phyloP scores from a whole-genome alignment of 331 rosid genomes.

The Pyracantha coccinea region DNA sequence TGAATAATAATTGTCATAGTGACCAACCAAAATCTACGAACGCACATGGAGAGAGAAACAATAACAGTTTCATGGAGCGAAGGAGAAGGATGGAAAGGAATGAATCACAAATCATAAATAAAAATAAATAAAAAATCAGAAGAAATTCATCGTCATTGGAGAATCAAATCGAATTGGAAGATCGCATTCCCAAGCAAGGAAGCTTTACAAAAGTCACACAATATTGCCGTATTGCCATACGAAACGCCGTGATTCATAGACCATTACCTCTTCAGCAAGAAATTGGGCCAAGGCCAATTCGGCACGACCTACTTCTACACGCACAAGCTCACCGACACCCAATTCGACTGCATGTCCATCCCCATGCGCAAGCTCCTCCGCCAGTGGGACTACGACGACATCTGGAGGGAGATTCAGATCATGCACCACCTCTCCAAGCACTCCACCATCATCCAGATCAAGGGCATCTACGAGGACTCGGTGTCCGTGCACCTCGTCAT shows the following conservation, averaged over 20 bases:
- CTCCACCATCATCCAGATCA: constrained; percentile 56
- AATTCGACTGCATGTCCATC: constrained; percentile 69
- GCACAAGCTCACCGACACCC: constrained; percentile 39
- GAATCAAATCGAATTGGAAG: not conserved
- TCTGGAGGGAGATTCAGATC: constrained; percentile 91
- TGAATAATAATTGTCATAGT: not conserved
- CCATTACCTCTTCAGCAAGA: constrained; percentile 70
- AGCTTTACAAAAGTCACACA: too few relatives aligned
- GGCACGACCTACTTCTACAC: constrained; percentile 69
- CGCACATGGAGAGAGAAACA: not conserved
- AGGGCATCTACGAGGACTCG: constrained; percentile 71
- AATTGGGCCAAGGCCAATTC: constrained; percentile 76
- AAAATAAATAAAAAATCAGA: not conserved
- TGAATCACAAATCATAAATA: not conserved
- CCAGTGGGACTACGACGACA: constrained; percentile 67
- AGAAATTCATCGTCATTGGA: not conserved
- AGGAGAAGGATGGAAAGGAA: not conserved
- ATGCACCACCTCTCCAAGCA: constrained; percentile 87
- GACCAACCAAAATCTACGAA: not conserved
- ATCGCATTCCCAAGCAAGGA: not conserved
- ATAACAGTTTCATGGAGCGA: not conserved
- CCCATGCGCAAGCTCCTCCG: constrained; percentile 73
- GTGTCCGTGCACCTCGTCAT: constrained; percentile 79
- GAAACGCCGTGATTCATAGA: constrained; percentile 62
- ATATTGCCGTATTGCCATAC: constrained; percentile 41